Percentiles rank a stretch among this genome's conserved stretches.
These are phyloP conservation scores for Cavenderia fasciculata DNA, from an alignment of 78 protist species.

Conservation along the genomic window DNA sequence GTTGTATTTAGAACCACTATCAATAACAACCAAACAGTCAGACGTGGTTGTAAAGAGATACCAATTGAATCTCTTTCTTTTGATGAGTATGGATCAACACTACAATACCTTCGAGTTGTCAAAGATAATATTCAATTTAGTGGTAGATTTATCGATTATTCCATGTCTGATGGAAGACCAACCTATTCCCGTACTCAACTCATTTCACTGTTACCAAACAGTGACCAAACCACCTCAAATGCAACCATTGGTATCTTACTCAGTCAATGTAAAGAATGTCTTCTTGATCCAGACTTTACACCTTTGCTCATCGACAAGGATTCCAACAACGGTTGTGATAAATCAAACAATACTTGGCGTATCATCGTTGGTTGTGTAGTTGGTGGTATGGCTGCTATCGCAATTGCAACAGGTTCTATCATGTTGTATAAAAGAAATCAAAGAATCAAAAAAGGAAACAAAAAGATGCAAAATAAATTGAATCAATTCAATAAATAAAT, in stretches of 20 bases:
- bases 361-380: background rate
- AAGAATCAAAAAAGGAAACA: no score
- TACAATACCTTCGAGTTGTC: background rate
- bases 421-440: no score
- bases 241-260: background rate
- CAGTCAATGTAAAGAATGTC: background rate
- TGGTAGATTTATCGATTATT: constrained; percentile 1
- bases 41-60: background rate
- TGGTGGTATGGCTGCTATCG: no score
- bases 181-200: background rate
- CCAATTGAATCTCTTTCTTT: background rate
- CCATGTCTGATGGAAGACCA: background rate
- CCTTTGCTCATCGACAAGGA: background rate
- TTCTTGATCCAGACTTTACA: background rate
- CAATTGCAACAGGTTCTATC: no score
- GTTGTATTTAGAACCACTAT: background rate
- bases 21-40: background rate
- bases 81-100: background rate
- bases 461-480: no score
- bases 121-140: background rate
- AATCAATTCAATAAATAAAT: no score
- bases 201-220: no score
- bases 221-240: background rate
- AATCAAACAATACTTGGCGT: background rate
- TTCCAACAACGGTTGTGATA: background rate